Conservation (phyloP, 441 rosid species). For the Syzygium malaccense region DNA sequence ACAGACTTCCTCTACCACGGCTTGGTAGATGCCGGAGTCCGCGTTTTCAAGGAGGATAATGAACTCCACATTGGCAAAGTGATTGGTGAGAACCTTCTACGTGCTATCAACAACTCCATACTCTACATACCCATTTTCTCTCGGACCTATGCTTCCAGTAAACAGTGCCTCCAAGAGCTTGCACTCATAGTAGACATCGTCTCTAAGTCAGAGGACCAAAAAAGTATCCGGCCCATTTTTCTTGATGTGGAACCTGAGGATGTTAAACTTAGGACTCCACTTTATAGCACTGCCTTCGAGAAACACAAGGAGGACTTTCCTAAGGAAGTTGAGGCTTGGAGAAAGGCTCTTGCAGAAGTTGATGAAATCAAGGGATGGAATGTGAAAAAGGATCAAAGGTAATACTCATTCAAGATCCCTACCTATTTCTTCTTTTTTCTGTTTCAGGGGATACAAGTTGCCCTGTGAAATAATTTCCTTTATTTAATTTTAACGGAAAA, state of each 20-base stretch:
- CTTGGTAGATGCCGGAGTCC: not conserved
- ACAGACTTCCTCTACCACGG: not conserved
- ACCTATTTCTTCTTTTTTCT: not conserved
- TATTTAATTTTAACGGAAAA: not conserved
- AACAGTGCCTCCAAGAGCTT: not conserved
- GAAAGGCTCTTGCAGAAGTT: not conserved
- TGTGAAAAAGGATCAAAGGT: not conserved
- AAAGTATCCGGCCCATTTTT: not conserved
- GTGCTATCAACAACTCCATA: rapidly evolving
- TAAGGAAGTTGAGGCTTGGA: not conserved
- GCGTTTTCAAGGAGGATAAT: not conserved
- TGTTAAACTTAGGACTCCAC: not conserved
- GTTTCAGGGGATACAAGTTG: not conserved
- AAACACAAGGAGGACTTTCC: not conserved
- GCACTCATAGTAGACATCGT: not conserved
- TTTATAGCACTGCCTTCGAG: not conserved
- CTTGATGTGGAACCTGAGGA: not conserved
- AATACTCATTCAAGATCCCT: not conserved
- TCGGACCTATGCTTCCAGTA: not conserved
- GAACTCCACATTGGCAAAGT: rapidly evolving
- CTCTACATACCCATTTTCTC: not conserved
- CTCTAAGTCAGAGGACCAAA: rapidly evolving
- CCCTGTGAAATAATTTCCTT: not conserved
- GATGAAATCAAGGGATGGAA: not conserved
- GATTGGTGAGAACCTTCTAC: not conserved